phyloP scores from a whole-genome alignment of 306 rosid species.

The Pyrus bretschneideri region DNA sequence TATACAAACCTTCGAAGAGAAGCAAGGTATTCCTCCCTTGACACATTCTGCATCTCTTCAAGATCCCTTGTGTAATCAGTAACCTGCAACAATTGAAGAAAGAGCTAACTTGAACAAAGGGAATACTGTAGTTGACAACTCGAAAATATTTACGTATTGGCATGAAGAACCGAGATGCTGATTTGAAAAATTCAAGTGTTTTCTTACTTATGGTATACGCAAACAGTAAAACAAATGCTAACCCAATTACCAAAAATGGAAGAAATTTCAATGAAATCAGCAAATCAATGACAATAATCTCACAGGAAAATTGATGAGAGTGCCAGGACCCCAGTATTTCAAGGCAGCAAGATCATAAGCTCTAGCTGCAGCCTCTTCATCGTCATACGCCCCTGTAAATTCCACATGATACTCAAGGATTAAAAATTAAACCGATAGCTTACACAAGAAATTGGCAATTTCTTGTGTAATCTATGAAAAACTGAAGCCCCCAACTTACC shows the following conservation, averaged over 20 bases:
- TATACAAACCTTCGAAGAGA: constrained; percentile 70
- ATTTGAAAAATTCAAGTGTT: not conserved
- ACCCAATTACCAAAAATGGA: not conserved
- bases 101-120: not conserved
- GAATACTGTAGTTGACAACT: not conserved
- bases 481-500: constrained; percentile 49
- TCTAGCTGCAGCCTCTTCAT: constrained; percentile 99
- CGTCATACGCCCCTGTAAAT: constrained; percentile 85
- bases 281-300: constrained; percentile 23
- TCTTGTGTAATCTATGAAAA: not conserved
- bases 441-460: not conserved
- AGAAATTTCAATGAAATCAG: not conserved
- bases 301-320: constrained; percentile 94
- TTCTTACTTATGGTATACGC: not conserved
- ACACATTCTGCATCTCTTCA: constrained; percentile 91
- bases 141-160: not conserved
- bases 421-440: not conserved
- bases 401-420: constrained; percentile 12
- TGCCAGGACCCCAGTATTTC: constrained; percentile 99
- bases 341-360: constrained; percentile 99
- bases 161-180: not conserved
- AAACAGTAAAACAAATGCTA: not conserved
- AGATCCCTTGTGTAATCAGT: constrained; percentile 96
- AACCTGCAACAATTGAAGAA: constrained; percentile 48
- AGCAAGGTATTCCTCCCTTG: constrained; percentile 97